Conservation (phyloP, 208 protist genomes). For the Trypanosoma brucei region DNA sequence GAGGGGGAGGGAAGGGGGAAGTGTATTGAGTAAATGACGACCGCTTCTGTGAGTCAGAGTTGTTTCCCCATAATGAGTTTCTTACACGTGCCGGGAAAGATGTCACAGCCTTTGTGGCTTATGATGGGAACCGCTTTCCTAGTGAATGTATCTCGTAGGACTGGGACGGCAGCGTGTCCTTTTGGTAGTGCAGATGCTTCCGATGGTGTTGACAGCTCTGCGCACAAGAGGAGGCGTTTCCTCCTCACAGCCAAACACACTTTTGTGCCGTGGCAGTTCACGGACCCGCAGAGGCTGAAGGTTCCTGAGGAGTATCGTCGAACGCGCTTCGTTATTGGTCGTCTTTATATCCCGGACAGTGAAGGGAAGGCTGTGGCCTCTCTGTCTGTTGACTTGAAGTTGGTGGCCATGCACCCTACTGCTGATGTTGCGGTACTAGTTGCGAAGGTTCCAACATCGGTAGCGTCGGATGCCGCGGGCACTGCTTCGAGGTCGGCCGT, state of each 20-base stretch:
- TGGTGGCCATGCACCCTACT: slow-evolving; percentile 53
- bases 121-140: slow-evolving; percentile 83
- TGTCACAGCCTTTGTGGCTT: slow-evolving; percentile 71
- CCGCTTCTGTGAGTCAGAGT: neutral
- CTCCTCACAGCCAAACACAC: slow-evolving; percentile 81
- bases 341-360: slow-evolving; percentile 36
- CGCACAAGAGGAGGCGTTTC: slow-evolving; percentile 9
- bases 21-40: neutral
- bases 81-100: slow-evolving; percentile 74
- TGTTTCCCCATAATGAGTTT: slow-evolving; percentile 73
- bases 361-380: slow-evolving; percentile 21
- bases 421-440: slow-evolving; percentile 58
- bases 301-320: slow-evolving; percentile 76
- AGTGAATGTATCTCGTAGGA: slow-evolving; percentile 1
- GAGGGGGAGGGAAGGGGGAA: no score
- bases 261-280: slow-evolving; percentile 65
- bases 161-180: neutral
- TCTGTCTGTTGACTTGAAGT: slow-evolving; percentile 21
- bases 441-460: slow-evolving; percentile 5
- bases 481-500: neutral
- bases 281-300: slow-evolving; percentile 49
- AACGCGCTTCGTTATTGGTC: slow-evolving; percentile 53
- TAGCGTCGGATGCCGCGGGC: neutral
- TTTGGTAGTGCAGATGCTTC: neutral
- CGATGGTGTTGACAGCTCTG: neutral